Evolutionary conservation across 2,329 filamentous ascomycete genomes (phyloP), one percentile per base, ranked within the genome.

Genomic region (Cadophora luteo-olivacea): DNA sequence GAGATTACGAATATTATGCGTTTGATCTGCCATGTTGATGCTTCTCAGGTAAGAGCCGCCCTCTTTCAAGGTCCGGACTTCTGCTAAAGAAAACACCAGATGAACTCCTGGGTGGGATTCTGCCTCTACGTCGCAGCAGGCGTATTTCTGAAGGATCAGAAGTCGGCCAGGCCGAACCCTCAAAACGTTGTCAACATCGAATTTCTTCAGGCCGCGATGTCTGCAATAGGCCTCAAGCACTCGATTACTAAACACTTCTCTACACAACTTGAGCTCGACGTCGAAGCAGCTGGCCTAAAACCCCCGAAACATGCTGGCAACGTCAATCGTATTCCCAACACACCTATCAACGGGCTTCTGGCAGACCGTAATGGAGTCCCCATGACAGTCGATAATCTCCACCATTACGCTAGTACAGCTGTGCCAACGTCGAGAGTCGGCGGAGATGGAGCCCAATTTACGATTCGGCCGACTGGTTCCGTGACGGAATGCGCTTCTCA

Each of bases 1-100:
- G 93, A 97, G 77, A 92, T 97, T 68, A 89, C 92, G 22, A 92
- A 88, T 69, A 92, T 97, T 61, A 91, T 97, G 85, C 91, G 91
- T 67, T 86, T 93, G 80, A 89, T 92, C 38, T 89, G 88, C 71
- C 91, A 95, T 76, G 81, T 90, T 51, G 89, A 91, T 75, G 79
- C 91, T 66, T 83, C 85, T 38, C 84, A 86, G 68, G 92, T 95
- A 85, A 81, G 91, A 33, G 33, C 6, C 11, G 29, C 55, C 49
- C 62, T 33, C 33, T 32, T 33, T 48, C 54, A 71, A 67, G 72
- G 70, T 76, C 52, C 32, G 7, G 19, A 7, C 61, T 54, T 2
- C 16, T 60, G 38, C 61, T 66, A 76, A 71, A 29, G 5, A 69
- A 33, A 19, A 19, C 48, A 41, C 9, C 29, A 93, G 90, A 89